Evolutionary conservation across 768 basidiomycete species (phyloP), one percentile per base, ranked within the genome.

Genomic region (Suillus decipiens): DNA sequence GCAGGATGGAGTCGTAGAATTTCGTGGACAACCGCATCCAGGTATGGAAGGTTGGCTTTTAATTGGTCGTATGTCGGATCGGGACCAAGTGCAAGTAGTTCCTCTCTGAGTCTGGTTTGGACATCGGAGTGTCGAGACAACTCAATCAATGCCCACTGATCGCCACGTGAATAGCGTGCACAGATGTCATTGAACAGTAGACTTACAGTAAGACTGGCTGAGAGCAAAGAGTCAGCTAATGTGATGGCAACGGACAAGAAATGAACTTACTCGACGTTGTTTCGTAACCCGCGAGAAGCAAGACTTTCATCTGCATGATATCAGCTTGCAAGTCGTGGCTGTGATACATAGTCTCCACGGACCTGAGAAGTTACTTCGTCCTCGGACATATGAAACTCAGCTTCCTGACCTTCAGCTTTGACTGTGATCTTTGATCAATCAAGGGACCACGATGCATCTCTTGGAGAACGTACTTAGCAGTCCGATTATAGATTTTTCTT

Each of bases 11-110:
- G 41, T 19, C 81, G 72, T 28, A 82, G 66, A 5, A 71, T 72
- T 62, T 82, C 81, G 42, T 74, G 75, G 4, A 78, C 72, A 22
- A 80, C 72, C 9, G 78, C 79, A 60, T 82, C 80, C 36, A 82
- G 74, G 63, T 76, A 79, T n/a, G 79, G 81, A 33, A 79, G 65
- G 59, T 42, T 72, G 63, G 66, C 69, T 4, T 64, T 71, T 33
- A 82, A 73, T 67, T 78, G 72, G 48, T 81, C 78, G 74, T 75
- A 81, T 3, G 76, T 75, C n/a, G 76, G 75, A 56, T 80, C 79
- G 6, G 63, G 57, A 48, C 42, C 57, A 56, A 72, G 69, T 45
- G 70, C 54, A n/a, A 62, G 55, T 28, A 76, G 69, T 61, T 76
- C 75, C 36, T 71, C 69, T 51, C 74, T 68, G 19, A 76, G 64